These are phyloP conservation scores for Pulveroboletus sp. DNA, from an alignment of 1,284 basidiomycete genomes.

Conservation along the genomic window DNA sequence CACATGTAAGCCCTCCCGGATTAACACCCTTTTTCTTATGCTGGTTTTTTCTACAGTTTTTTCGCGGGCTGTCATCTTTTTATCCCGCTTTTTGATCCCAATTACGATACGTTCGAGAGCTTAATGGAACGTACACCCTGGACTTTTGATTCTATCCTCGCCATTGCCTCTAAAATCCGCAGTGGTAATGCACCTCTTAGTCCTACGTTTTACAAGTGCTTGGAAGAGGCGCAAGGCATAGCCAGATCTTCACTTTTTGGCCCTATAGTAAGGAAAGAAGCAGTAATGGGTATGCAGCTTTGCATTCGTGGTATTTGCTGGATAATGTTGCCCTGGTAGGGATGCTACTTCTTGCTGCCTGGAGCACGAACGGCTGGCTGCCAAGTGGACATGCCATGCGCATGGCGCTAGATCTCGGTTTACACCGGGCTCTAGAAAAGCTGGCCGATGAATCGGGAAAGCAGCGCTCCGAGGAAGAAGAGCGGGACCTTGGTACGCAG, in stretches of 20 bases:
- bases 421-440: slow-evolving; percentile 88
- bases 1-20: slow-evolving; percentile 59
- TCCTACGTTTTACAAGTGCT: slow-evolving; percentile 84
- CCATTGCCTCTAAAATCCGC: slow-evolving; percentile 88
- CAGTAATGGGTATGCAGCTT: slow-evolving; percentile 72
- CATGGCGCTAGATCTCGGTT: slow-evolving; percentile 90
- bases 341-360: slow-evolving; percentile 88
- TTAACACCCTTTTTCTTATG: slow-evolving; percentile 2
- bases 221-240: slow-evolving; percentile 93
- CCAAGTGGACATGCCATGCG: slow-evolving; percentile 91
- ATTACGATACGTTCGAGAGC: slow-evolving; percentile 88
- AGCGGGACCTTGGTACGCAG: slow-evolving; percentile 75
- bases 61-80: slow-evolving; percentile 95
- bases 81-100: slow-evolving; percentile 89
- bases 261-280: slow-evolving; percentile 90
- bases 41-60: slow-evolving; percentile 62
- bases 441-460: slow-evolving; percentile 75
- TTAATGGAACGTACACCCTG: slow-evolving; percentile 89
- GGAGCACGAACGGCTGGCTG: slow-evolving; percentile 94
- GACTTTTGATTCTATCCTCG: slow-evolving; percentile 89
- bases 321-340: slow-evolving; percentile 45
- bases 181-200: slow-evolving; percentile 85
- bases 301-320: background rate
- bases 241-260: slow-evolving; percentile 91
- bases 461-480: slow-evolving; percentile 76